phyloP scores from a whole-genome alignment of 108 stramenopile genomes.

The Phaeodactylum tricornutum region DNA sequence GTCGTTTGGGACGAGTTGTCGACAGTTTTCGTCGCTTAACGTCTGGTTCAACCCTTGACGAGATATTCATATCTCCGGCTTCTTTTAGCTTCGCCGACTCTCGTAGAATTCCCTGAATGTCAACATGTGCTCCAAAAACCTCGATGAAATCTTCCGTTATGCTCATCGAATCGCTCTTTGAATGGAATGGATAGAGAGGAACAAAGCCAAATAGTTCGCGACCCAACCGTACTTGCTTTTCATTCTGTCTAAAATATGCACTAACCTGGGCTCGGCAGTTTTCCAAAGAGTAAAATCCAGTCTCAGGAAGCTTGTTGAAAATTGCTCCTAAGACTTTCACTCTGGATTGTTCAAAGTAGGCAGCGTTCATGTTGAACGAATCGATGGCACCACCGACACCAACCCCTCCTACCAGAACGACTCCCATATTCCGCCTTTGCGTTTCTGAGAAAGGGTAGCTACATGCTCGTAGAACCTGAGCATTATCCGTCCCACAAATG shows the following conservation, averaged over 20 bases:
- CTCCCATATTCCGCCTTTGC: constrained; percentile 34
- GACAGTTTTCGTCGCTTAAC: no score
- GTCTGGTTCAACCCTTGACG: no score
- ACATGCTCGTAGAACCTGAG: constrained; percentile 63
- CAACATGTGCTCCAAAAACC: constrained; percentile 44
- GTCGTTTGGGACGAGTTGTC: no score
- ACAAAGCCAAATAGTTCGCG: constrained; percentile 67
- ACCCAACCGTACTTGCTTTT: constrained; percentile 13
- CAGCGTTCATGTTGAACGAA: constrained; percentile 91
- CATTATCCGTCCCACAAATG: constrained; percentile 93
- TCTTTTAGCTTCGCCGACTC: no score
- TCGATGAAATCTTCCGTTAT: constrained; percentile 33
- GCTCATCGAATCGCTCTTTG: constrained; percentile 12
- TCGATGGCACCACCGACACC: constrained; percentile 95
- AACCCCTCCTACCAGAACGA: constrained; percentile 61
- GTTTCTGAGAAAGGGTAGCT: constrained; percentile 25
- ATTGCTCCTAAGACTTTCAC: constrained; percentile 82
- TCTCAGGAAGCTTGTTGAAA: constrained; percentile 70
- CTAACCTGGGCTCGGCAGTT: constrained; percentile 61
- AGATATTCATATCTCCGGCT: no score
- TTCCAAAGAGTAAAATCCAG: constrained; percentile 75
- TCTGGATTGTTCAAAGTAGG: constrained; percentile 64
- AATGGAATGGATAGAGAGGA: constrained; percentile 53
- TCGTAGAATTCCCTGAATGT: constrained; percentile 35
- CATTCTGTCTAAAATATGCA: constrained; percentile 61